A percentile compares a stretch with the other conserved stretches of the same genome.
These are phyloP conservation scores for Spirogloea muscicola DNA, from an alignment of 139 green algal species.

Conservation along the genomic window DNA sequence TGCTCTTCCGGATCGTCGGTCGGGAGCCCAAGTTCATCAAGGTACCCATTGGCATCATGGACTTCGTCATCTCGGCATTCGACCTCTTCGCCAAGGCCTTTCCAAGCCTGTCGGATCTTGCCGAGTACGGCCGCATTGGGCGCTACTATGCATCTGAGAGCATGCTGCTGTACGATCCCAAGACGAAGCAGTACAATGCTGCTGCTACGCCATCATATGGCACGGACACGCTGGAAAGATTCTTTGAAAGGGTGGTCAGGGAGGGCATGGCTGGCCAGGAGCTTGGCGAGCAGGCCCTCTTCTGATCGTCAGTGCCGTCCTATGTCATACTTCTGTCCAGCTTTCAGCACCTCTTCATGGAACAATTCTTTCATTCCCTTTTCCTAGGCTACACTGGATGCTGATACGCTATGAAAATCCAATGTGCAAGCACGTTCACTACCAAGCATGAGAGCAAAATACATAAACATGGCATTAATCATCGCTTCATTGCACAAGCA, in stretches of 20 bases:
- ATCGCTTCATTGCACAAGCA: no score
- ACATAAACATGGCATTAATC: no score
- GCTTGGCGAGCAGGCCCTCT: constrained; percentile 47
- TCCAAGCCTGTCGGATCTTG: constrained; percentile 70
- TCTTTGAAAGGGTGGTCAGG: constrained; percentile 34
- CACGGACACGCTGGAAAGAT: constrained; percentile 88
- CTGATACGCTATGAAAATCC: no score
- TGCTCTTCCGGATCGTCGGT: constrained; percentile 85
- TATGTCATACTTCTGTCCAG: no score
- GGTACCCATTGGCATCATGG: constrained; percentile 92
- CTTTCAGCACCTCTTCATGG: no score
- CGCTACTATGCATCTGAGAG: constrained; percentile 95
- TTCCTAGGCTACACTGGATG: no score
- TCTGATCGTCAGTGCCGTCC: no score
- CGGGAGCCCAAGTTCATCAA: constrained; percentile 79
- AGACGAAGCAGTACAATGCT: constrained; percentile 66
- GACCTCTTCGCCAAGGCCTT: constrained; percentile 80
- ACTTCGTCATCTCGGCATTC: constrained; percentile 84
- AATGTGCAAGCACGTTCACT: no score
- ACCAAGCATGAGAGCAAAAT: no score
- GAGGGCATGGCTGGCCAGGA: constrained; percentile 49
- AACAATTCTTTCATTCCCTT: no score
- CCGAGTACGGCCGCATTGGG: constrained; percentile 92
- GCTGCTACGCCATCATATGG: constrained; percentile 88
- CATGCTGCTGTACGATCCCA: constrained; percentile 90